Base-by-base conservation (phyloP, 78 protist genomes). In the Emiliania huxleyi region DNA sequence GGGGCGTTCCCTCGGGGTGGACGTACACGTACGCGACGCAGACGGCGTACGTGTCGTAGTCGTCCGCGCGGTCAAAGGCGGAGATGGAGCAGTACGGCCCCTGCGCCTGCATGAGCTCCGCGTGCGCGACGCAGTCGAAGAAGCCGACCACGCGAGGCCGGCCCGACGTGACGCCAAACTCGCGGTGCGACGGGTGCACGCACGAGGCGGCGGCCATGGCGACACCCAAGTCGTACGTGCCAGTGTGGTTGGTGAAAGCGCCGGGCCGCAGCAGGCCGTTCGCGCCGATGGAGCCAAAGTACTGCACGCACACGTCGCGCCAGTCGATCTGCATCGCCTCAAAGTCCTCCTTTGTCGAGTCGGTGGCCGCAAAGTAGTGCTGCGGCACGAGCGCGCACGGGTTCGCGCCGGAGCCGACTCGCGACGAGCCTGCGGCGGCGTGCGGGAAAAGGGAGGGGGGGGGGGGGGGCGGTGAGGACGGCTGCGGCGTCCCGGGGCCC, bases 61-160 rank as follows among this genome's bases (percentile, higher is more conserved):
- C 93, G 55, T 91, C 93, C 56, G 81, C 93, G 38, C 93, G 46
- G 90, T 91, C 93, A 37, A 91, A 12, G 33, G 93, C 93, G 22
- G 77, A 45, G 79, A 91, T 91, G 49, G 93, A 91, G 38, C 75
- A 40, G 48, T 71, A 73, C 37, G 93, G 93, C 35, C 93, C 93
- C 93, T 91, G 93, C 38, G 25, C 87, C 15, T 5, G 44, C 87
- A 83, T 62, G 73, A 62, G n/a, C n/a, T 12, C 73, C n/a, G 73
- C 73, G n/a, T 62, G 73, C n/a, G 73, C 73, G 23, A 91, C 93
- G 40, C 93, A 91, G n/a, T 91, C 93, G 25, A 91, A 91, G 44
- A 91, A 62, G 25, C 93, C 93, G 89, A 83, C 75, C 44, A 91
- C 62, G 33, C 93, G 84, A n/a, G 93, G 93, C 71, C 77, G n/a